phyloP scores from a whole-genome alignment of 1,139 yeast genomes.

The Nakaseomyces kungkrabaensis region DNA sequence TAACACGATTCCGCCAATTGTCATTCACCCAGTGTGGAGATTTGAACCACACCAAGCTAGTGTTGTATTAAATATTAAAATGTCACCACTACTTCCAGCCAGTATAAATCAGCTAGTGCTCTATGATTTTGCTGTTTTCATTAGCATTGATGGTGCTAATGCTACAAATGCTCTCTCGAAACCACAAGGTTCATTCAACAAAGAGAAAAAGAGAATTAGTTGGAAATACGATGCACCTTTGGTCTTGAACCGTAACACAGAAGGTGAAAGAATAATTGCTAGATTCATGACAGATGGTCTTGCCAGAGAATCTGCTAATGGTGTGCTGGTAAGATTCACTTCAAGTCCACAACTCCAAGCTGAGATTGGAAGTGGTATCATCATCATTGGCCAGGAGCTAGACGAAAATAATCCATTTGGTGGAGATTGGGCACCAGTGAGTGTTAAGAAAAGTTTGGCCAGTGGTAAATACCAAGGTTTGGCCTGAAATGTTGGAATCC shows the following conservation, averaged over 20 bases:
- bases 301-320: slow-evolving; percentile 59
- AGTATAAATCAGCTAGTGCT: slow-evolving; percentile 38
- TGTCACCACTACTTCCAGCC: slow-evolving; percentile 33
- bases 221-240: slow-evolving; percentile 58
- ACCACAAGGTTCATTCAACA: slow-evolving; percentile 83
- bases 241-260: slow-evolving; percentile 32
- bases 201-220: slow-evolving; percentile 72
- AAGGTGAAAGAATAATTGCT: slow-evolving; percentile 53
- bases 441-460: slow-evolving; percentile 28
- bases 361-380: slow-evolving; percentile 25
- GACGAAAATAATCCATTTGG: slow-evolving; percentile 33
- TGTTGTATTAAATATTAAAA: slow-evolving; percentile 60
- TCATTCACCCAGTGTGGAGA: slow-evolving; percentile 79
- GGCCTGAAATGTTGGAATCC: slow-evolving; percentile 8
- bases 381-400: slow-evolving; percentile 27
- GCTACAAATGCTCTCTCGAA: slow-evolving; percentile 71
- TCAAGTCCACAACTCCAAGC: slow-evolving; percentile 10
- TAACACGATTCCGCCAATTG: slow-evolving; percentile 49
- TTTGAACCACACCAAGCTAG: slow-evolving; percentile 78
- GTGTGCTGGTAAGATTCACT: slow-evolving; percentile 58
- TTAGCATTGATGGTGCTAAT: slow-evolving; percentile 42
- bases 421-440: slow-evolving; percentile 28
- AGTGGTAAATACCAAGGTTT: slow-evolving; percentile 32
- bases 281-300: slow-evolving; percentile 55
- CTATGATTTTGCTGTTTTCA: slow-evolving; percentile 59